These are phyloP conservation scores for Candida nonsorbophila DNA, from an alignment of 805 yeast species.

Conservation along the genomic window DNA sequence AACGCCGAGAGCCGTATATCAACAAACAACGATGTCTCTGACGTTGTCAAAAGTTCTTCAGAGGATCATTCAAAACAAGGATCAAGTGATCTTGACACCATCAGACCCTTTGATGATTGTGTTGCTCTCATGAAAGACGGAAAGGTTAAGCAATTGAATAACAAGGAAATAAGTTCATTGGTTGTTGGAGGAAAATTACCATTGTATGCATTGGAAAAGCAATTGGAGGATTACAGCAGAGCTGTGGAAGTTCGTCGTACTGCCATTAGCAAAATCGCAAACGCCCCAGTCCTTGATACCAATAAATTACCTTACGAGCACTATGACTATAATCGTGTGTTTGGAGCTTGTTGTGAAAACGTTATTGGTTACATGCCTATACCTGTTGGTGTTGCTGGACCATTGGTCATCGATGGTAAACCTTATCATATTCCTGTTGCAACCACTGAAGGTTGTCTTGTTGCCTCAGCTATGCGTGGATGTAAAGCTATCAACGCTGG, in stretches of 20 bases:
- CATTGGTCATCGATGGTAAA: conserved; percentile 82
- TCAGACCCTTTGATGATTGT: conserved; percentile 60
- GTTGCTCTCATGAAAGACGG: conserved; percentile 64
- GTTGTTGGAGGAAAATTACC: conserved; percentile 79
- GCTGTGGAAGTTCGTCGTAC: conserved; percentile 93
- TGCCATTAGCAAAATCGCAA: conserved; percentile 80
- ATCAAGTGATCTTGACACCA: conserved; percentile 14
- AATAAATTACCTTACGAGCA: conserved; percentile 70
- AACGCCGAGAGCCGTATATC: conserved; percentile 1
- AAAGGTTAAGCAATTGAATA: conserved; percentile 53
- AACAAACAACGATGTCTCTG: conserved; percentile 14
- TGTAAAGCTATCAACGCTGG: conserved; percentile 97
- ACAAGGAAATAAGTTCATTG: conserved; percentile 70
- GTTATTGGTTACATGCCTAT: conserved; percentile 95
- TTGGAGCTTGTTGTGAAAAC: conserved; percentile 98
- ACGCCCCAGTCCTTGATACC: conserved; percentile 72
- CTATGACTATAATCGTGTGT: conserved; percentile 92
- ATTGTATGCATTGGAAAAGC: conserved; percentile 89
- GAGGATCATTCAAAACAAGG: conserved; percentile 26
- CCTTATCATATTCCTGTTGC: conserved; percentile 97
- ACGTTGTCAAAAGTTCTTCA: conserved; percentile 10
- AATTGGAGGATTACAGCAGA: conserved; percentile 79
- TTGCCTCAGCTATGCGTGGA: conserved; percentile 98
- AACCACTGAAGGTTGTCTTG: conserved; percentile 97
- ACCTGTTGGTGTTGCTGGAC: conserved; percentile 98